phyloP scores from a whole-genome alignment of 2,329 filamentous ascomycete species.

The Thelonectria rubi region DNA sequence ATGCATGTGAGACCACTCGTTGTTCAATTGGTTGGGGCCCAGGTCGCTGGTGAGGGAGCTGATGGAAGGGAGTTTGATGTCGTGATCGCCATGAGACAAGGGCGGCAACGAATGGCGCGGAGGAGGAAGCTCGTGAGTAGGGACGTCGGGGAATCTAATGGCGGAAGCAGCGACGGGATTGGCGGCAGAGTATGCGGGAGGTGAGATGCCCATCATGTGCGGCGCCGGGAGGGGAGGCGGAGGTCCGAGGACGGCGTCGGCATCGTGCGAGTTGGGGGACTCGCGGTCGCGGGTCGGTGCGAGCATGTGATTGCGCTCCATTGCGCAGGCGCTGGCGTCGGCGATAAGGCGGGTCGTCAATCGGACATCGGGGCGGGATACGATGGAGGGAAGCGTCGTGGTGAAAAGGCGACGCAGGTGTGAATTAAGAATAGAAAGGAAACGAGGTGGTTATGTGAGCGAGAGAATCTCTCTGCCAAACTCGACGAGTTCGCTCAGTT shows the following conservation, averaged over 20 bases:
- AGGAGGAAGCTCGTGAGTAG: slow-evolving; percentile 38
- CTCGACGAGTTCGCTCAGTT: slow-evolving; percentile 18
- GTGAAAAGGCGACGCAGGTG: neutral
- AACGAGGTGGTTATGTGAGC: neutral
- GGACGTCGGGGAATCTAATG: slow-evolving; percentile 44
- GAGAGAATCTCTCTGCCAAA: neutral
- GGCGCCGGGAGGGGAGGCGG: slow-evolving; percentile 40
- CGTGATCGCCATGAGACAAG: slow-evolving; percentile 39
- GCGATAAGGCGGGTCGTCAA: slow-evolving; percentile 43
- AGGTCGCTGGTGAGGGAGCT: slow-evolving; percentile 48
- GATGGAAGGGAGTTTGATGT: slow-evolving; percentile 48
- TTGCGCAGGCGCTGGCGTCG: slow-evolving; percentile 40
- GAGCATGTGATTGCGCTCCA: slow-evolving; percentile 60
- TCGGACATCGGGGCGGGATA: slow-evolving; percentile 35
- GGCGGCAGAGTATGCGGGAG: slow-evolving; percentile 37
- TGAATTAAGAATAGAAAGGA: neutral
- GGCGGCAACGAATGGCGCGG: slow-evolving; percentile 37
- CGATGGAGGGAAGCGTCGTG: slow-evolving; percentile 7
- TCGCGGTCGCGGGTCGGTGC: slow-evolving; percentile 38
- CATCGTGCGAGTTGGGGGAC: slow-evolving; percentile 37
- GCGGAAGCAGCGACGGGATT: slow-evolving; percentile 31
- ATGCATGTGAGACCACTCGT: slow-evolving; percentile 59
- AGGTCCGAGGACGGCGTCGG: slow-evolving; percentile 35
- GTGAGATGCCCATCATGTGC: slow-evolving; percentile 37
- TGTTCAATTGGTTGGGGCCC: slow-evolving; percentile 34